phyloP scores from a whole-genome alignment of 2,329 filamentous ascomycete species.

The Calonectria henricotiae region DNA sequence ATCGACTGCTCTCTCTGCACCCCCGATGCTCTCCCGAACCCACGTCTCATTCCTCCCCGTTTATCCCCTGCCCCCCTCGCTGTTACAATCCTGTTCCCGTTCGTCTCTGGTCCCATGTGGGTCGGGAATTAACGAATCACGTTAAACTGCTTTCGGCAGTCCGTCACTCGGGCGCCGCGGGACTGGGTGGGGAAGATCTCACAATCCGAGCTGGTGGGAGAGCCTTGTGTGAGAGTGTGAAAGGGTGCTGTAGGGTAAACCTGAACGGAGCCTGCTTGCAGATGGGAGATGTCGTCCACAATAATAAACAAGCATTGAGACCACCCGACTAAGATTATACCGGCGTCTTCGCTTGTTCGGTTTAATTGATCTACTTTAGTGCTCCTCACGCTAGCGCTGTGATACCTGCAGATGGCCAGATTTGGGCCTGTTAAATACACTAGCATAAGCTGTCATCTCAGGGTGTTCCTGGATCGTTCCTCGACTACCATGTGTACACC shows the following conservation, averaged over 20 bases:
- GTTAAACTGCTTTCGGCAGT: constrained; percentile 33
- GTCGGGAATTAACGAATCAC: constrained; percentile 36
- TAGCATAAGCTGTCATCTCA: not conserved
- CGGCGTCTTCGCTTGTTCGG: not conserved
- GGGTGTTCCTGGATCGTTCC: not conserved
- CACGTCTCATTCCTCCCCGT: constrained; percentile 8
- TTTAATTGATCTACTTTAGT: not conserved
- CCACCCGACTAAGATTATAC: not conserved
- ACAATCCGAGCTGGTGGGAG: constrained; percentile 16
- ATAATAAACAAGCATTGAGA: not conserved
- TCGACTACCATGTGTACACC: not conserved
- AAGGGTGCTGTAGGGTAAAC: constrained; percentile 26
- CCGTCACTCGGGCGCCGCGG: constrained; percentile 35
- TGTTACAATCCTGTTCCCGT: constrained; percentile 23
- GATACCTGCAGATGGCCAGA: not conserved
- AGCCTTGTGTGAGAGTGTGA: constrained; percentile 7
- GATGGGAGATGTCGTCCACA: no score
- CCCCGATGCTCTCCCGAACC: constrained; percentile 21
- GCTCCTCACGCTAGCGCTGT: not conserved
- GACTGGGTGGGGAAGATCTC: constrained; percentile 34
- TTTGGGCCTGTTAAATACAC: not conserved
- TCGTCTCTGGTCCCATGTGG: constrained; percentile 35
- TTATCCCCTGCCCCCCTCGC: not conserved
- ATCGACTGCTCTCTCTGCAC: not conserved
- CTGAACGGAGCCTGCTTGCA: not conserved